Conservation (phyloP, 257 asterid genomes). For the Scutellaria baicalensis region DNA sequence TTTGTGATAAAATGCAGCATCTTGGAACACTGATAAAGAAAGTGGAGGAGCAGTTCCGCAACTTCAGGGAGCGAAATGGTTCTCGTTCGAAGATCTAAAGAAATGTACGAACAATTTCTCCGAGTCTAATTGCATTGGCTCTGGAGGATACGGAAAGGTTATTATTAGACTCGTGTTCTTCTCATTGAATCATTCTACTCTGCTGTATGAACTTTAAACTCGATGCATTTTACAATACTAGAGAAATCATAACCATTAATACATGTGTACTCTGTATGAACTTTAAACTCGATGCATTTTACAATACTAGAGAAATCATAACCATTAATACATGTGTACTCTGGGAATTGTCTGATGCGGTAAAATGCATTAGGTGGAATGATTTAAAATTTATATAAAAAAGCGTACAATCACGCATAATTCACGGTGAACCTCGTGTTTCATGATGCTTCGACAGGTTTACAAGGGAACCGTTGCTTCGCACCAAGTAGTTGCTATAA, state of each 20-base stretch:
- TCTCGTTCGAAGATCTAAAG: constrained; percentile 67
- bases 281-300: too few relatives aligned
- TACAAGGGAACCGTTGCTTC: constrained; percentile 55
- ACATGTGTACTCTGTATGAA: too few relatives aligned
- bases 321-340: too few relatives aligned
- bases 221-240: too few relatives aligned
- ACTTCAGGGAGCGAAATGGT: constrained; percentile 81
- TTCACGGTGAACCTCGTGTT: neutral
- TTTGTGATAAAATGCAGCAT: constrained; percentile 48
- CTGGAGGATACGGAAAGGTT: constrained; percentile 92
- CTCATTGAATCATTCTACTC: neutral
- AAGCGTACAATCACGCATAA: neutral
- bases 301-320: too few relatives aligned
- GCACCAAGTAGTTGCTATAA: constrained; percentile 68
- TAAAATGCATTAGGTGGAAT: too few relatives aligned
- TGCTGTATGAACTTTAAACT: too few relatives aligned
- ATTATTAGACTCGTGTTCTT: neutral
- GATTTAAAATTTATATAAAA: too few relatives aligned
- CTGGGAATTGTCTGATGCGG: too few relatives aligned
- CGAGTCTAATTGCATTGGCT: constrained; percentile 67
- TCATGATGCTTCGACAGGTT: constrained; percentile 38
- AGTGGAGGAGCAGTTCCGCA: constrained; percentile 65
- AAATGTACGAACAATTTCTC: constrained; percentile 63
- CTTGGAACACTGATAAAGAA: constrained; percentile 62
- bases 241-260: too few relatives aligned